Evolutionary conservation across 345 rosid species (phyloP), one percentile per base, ranked within the genome.

Genomic region (Arabidopsis arenosa): DNA sequence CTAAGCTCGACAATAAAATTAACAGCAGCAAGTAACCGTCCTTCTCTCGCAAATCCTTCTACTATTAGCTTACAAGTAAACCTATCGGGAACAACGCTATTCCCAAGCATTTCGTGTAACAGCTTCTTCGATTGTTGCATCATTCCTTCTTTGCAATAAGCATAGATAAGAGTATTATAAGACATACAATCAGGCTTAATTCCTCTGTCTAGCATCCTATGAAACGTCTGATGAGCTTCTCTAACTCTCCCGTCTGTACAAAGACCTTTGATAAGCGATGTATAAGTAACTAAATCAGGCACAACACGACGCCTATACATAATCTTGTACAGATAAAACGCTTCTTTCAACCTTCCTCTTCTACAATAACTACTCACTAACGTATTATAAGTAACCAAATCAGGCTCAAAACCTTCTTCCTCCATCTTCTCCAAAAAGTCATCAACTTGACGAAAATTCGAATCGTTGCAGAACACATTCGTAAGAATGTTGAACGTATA

Each of bases 391-490:
- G 98, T 90, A 41, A 94, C 97, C 64, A 90, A 75, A 81, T 94
- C 97, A 0, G 92, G 96, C 76, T 86, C 93, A 73, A 92, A 94
- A 0, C 97, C 98, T 85, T 92, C 97, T 79, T 94, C 98, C 71
- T 94, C 98, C 90, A 94, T 90, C 82, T 81, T 89, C 85, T 94
- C 97, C 77, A 94, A 45, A 69, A 94, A 94, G 5, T 84, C 90
- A 73, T 85, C 79, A 79, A 92, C 90, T 81, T 81, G 80, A 60
- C 53, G 63, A 1, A 80, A 75, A 75, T 81, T 80, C 1, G 88
- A 85, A 44, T 75, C 78, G 18, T 69, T 81, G 75, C 98, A 92
- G 59, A 92, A 85, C 65, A 76, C 86, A 80, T 84, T 82, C 15
- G 91, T 92, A 73, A 94, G 77, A n/a, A 92, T 86, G 78, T 94